A percentile compares a stretch with the other conserved stretches of the same genome.
Evolutionary conservation across 1,284 basidiomycete species (phyloP).

Genomic region (Clitocybe nebularis): DNA sequence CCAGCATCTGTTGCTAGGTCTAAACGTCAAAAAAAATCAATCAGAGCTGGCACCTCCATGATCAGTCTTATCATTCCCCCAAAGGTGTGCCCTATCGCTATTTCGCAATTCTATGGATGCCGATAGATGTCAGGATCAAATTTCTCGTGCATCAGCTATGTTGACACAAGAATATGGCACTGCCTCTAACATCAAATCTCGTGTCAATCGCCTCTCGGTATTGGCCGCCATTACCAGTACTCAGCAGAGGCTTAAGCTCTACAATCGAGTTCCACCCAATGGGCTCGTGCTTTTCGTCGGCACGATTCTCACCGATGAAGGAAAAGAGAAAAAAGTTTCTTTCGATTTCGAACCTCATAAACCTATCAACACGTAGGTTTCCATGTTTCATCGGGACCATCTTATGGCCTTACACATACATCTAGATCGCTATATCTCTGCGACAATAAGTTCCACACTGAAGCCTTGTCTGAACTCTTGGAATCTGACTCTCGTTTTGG

Average conservation of each 20-base stretch:
- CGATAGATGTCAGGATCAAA: slow-evolving; percentile 70
- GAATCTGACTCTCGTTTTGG: slow-evolving; percentile 98
- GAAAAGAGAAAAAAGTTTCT: slow-evolving; percentile 98
- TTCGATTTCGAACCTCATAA: slow-evolving; percentile 98
- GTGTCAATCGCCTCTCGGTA: slow-evolving; percentile 97
- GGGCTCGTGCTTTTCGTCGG: slow-evolving; percentile 97
- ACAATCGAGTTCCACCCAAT: slow-evolving; percentile 94
- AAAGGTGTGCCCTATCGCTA: slow-evolving; percentile 51
- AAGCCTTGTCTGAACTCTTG: slow-evolving; percentile 93
- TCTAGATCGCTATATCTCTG: slow-evolving; percentile 92
- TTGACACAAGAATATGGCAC: slow-evolving; percentile 98
- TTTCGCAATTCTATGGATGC: slow-evolving; percentile 16
- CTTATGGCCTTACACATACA: slow-evolving; percentile 9
- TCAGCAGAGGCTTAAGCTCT: slow-evolving; percentile 97
- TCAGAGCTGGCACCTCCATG: slow-evolving; percentile 95
- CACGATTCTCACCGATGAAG: slow-evolving; percentile 96
- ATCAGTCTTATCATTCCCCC: slow-evolving; percentile 97
- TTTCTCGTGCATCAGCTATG: slow-evolving; percentile 92
- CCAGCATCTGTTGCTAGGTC: slow-evolving; percentile 6
- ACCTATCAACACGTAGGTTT: slow-evolving; percentile 92
- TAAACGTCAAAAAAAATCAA: slow-evolving; percentile 5
- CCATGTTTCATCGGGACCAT: slow-evolving; percentile 7
- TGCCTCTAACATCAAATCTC: slow-evolving; percentile 99
- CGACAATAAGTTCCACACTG: slow-evolving; percentile 99
- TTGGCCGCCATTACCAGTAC: slow-evolving; percentile 98